Conservation (phyloP, 2,329 filamentous ascomycete species). For the Xylariaceae sp. region DNA sequence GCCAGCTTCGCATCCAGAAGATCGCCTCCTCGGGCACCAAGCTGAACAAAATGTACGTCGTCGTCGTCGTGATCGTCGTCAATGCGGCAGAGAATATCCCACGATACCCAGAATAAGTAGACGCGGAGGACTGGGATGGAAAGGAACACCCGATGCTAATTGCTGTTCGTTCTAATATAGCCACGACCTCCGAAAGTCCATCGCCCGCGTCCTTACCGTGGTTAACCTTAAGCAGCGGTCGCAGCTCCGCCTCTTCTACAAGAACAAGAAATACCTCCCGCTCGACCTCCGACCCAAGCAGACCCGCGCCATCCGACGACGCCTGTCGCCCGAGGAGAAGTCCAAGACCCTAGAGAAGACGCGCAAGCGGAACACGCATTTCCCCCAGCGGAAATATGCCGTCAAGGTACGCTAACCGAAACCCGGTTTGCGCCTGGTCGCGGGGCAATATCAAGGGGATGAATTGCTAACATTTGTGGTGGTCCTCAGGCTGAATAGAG, state of each 20-base stretch:
- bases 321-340: slow-evolving; percentile 89
- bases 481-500: slow-evolving; percentile 31
- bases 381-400: slow-evolving; percentile 98
- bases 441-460: not conserved
- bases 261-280: slow-evolving; percentile 99
- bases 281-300: slow-evolving; percentile 98
- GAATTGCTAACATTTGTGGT: slow-evolving; percentile 14
- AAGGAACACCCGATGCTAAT: slow-evolving; percentile 2
- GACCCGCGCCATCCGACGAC: slow-evolving; percentile 96
- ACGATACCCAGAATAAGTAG: not conserved
- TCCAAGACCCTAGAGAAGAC: slow-evolving; percentile 86
- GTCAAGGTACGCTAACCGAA: slow-evolving; percentile 76
- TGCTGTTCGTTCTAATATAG: slow-evolving; percentile 51
- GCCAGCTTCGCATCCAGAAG: slow-evolving; percentile 97
- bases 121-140: too few species aligned
- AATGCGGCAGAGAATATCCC: not conserved
- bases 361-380: slow-evolving; percentile 94
- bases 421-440: not conserved
- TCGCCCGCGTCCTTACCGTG: slow-evolving; percentile 97
- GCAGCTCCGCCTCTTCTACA: slow-evolving; percentile 98
- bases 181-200: slow-evolving; percentile 99
- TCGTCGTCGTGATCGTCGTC: slow-evolving; percentile 5
- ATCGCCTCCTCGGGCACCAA: slow-evolving; percentile 93
- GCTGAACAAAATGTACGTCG: slow-evolving; percentile 91
- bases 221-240: slow-evolving; percentile 99